Conservation (phyloP, 2,329 filamentous ascomycete species). For the Xylariaceae sp. region DNA sequence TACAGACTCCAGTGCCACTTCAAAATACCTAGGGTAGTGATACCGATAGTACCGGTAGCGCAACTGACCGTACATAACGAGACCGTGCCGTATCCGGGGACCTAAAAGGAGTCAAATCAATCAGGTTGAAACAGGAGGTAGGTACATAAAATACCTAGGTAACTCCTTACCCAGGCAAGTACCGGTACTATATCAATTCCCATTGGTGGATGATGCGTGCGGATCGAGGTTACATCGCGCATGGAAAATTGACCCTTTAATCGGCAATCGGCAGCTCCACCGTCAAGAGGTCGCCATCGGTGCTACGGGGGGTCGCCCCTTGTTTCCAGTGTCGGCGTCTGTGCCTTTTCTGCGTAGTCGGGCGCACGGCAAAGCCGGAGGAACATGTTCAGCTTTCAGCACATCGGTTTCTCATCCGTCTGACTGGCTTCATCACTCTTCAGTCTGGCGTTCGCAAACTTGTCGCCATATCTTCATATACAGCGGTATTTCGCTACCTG, state of each 20-base stretch:
- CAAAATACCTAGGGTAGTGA: too few species aligned
- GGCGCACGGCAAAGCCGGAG: not conserved
- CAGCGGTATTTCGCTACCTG: too few species aligned
- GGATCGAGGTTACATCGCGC: not conserved
- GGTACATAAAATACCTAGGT: too few species aligned
- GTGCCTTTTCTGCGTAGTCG: not conserved
- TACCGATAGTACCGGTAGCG: too few species aligned
- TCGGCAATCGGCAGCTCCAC: not conserved
- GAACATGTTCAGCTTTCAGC: not conserved
- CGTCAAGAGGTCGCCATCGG: not conserved
- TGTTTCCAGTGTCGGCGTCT: not conserved
- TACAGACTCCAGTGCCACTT: too few species aligned
- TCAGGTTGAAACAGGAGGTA: not conserved
- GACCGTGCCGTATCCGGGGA: not conserved
- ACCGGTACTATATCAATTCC: not conserved
- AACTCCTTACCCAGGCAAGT: not conserved
- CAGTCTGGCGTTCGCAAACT: too few species aligned
- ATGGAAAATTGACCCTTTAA: not conserved
- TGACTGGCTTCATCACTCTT: not conserved
- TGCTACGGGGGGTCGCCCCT: not conserved
- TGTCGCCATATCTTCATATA: too few species aligned
- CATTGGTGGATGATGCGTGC: not conserved
- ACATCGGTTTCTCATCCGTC: not conserved
- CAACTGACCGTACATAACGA: not conserved
- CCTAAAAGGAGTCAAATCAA: not conserved